Percentiles rank a stretch among this genome's conserved stretches.
Conservation (phyloP, 1,284 basidiomycete species). For the Melampsora americana region DNA sequence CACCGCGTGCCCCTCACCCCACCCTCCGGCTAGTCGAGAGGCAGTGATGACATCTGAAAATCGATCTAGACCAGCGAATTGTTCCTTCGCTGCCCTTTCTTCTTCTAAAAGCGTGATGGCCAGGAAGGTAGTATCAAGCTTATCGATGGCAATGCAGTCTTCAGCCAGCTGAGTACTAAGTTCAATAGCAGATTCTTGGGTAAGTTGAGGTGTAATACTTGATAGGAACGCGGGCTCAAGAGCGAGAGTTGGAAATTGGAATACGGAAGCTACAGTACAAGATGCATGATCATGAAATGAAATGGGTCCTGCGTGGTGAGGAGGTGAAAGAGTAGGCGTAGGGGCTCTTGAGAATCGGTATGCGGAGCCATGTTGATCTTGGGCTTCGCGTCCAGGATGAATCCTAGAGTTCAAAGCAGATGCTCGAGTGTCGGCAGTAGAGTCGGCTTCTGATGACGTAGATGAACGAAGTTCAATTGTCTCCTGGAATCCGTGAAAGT, state of each 20-base stretch:
- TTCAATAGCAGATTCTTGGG: slow-evolving; percentile 16
- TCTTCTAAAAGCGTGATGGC: slow-evolving; percentile 27
- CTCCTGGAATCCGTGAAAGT: too few relatives aligned
- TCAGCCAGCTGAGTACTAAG: slow-evolving; percentile 24
- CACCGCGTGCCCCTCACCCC: slow-evolving; percentile 10
- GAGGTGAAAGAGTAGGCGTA: slow-evolving; percentile 23
- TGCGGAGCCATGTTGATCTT: too few relatives aligned
- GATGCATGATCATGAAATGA: background rate
- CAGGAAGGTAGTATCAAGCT: slow-evolving; percentile 9
- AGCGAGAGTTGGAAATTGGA: slow-evolving; percentile 13
- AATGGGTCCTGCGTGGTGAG: background rate
- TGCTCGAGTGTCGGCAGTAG: too few relatives aligned
- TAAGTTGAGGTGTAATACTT: slow-evolving; percentile 7
- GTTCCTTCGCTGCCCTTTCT: slow-evolving; percentile 12
- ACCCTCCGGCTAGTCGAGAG: slow-evolving; percentile 16
- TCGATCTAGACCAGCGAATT: slow-evolving; percentile 25
- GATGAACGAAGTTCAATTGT: too few relatives aligned
- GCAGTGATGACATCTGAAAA: slow-evolving; percentile 32
- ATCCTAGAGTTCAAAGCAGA: too few relatives aligned
- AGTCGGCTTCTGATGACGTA: too few relatives aligned
- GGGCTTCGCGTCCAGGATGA: too few relatives aligned
- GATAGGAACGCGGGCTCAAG: slow-evolving; percentile 14
- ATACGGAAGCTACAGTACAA: background rate
- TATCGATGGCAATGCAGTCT: slow-evolving; percentile 15
- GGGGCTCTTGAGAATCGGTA: too few relatives aligned